Conservation (phyloP, 306 rosid genomes). For the Vicia sativa region DNA sequence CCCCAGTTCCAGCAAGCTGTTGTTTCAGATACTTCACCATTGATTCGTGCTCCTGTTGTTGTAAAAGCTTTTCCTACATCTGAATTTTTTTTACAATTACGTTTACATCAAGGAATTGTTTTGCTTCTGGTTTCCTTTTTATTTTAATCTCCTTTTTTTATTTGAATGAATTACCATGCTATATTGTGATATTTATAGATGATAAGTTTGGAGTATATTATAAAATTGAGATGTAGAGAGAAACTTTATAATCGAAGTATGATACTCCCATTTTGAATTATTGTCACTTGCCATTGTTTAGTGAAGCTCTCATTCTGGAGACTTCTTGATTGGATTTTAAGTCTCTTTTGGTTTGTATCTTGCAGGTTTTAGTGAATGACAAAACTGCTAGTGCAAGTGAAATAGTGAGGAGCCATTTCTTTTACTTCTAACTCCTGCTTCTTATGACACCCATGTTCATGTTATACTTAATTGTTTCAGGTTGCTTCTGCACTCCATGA, state of each 20-base stretch:
- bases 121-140: constrained; percentile 17
- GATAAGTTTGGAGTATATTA: not conserved
- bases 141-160: constrained; percentile 21
- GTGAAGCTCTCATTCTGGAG: constrained; percentile 20
- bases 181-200: not conserved
- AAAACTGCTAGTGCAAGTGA: constrained; percentile 98
- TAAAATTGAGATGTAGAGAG: constrained; percentile 13
- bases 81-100: constrained; percentile 25
- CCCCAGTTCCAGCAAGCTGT: constrained; percentile 69
- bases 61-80: constrained; percentile 50
- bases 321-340: constrained; percentile 40
- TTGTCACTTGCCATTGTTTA: not conserved
- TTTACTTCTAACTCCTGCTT: constrained; percentile 38
- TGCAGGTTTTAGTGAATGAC: constrained; percentile 91
- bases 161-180: constrained; percentile 8
- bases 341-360: constrained; percentile 32
- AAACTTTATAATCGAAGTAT: not conserved
- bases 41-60: constrained; percentile 76
- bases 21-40: constrained; percentile 70
- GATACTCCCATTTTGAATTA: constrained; percentile 18
- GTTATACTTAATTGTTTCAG: constrained; percentile 54
- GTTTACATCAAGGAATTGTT: constrained; percentile 37
- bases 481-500: constrained; percentile 99
- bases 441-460: constrained; percentile 6
- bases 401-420: constrained; percentile 71